Percentiles rank a stretch among this genome's conserved stretches.
These are phyloP conservation scores for Penicillium atrosanguineum DNA, from an alignment of 495 filamentous ascomycete species.

Conservation along the genomic window DNA sequence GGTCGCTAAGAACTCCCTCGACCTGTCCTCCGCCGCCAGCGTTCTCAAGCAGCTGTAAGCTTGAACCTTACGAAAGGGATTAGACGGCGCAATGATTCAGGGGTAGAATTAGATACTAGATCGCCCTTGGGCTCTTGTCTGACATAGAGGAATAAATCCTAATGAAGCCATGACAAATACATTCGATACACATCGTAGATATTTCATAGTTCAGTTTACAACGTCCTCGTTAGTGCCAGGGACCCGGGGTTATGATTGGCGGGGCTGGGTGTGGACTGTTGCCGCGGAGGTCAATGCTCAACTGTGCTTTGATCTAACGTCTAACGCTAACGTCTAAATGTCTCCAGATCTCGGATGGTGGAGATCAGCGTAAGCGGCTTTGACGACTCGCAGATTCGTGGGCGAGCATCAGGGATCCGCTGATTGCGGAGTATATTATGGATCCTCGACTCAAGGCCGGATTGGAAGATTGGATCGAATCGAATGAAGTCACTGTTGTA, in stretches of 20 bases:
- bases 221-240: constrained; percentile 3
- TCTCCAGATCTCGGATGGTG: neutral
- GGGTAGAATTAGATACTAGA: constrained; percentile 9
- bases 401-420: neutral
- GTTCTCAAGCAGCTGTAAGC: constrained; percentile 30
- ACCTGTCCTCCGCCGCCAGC: constrained; percentile 39
- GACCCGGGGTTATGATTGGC: constrained; percentile 7
- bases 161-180: constrained; percentile 28
- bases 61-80: constrained; percentile 1
- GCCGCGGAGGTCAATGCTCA: constrained; percentile 12
- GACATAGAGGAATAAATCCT: constrained; percentile 24
- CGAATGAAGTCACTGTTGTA: neutral
- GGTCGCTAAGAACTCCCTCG: constrained; percentile 62
- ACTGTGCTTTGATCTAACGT: neutral
- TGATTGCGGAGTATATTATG: neutral
- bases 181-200: neutral
- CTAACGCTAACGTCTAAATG: neutral
- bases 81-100: constrained; percentile 15
- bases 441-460: neutral
- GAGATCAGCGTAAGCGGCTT: neutral
- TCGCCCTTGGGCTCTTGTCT: constrained; percentile 15
- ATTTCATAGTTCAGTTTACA: neutral
- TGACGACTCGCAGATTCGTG: neutral
- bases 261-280: neutral
- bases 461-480: neutral